phyloP scores from a whole-genome alignment of 2,329 filamentous ascomycete species.

The Colletotrichum cordylinicola region DNA sequence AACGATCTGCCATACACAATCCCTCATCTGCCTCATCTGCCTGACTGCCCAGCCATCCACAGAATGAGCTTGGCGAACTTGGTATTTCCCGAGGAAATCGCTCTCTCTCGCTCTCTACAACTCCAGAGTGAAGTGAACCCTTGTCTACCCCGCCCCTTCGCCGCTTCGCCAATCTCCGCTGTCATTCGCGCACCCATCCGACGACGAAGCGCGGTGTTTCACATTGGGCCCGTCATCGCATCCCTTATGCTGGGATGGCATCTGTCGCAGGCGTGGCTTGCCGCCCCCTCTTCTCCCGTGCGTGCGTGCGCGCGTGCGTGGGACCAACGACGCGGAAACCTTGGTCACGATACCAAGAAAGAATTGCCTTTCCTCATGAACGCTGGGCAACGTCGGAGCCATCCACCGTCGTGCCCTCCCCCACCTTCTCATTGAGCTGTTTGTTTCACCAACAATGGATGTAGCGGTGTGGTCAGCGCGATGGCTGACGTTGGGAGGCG shows the following conservation, averaged over 20 bases:
- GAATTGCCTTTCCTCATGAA: background rate
- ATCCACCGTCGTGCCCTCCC: background rate
- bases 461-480: background rate
- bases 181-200: background rate
- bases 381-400: background rate
- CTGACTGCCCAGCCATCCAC: background rate
- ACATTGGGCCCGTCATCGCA: conserved; percentile 1
- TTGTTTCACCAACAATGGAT: background rate
- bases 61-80: background rate
- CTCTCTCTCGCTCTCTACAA: background rate
- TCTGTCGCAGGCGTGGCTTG: background rate
- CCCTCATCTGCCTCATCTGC: background rate
- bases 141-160: background rate
- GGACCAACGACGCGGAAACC: background rate
- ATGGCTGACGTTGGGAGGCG: background rate
- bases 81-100: background rate
- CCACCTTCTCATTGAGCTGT: background rate
- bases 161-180: background rate
- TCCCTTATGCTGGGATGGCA: conserved; percentile 16
- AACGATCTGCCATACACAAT: background rate
- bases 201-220: background rate
- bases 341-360: background rate
- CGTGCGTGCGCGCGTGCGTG: background rate
- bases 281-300: background rate
- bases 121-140: background rate